Evolutionary conservation across 2,329 filamentous ascomycete species (phyloP).

Genomic region (Apiospora kogelbergensis): DNA sequence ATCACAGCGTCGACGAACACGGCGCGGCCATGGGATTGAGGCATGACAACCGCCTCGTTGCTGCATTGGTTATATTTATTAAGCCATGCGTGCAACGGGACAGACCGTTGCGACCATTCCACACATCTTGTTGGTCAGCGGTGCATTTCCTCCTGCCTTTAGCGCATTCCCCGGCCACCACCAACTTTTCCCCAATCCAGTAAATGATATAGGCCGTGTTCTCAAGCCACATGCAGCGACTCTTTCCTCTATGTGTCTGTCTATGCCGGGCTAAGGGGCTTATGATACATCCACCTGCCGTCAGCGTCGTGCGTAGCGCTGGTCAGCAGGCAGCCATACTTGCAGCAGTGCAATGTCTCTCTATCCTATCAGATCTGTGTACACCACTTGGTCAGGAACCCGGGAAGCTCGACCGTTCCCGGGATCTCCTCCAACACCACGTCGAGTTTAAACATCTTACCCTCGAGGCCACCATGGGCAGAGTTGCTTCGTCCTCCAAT

Average conservation of each 20-base stretch:
- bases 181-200: neutral
- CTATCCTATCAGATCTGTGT: constrained; percentile 63
- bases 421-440: constrained; percentile 78
- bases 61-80: neutral
- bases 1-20: too few species aligned
- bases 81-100: neutral
- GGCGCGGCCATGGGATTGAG: too few species aligned
- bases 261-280: too few species aligned
- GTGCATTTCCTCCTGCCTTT: neutral
- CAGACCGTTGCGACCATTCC: neutral
- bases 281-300: neutral
- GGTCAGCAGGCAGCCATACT: neutral
- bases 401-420: constrained; percentile 55
- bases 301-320: neutral
- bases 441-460: constrained; percentile 73
- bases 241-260: neutral
- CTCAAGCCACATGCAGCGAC: neutral
- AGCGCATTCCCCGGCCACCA: neutral
- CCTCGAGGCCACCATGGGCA: constrained; percentile 57
- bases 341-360: too few species aligned
- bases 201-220: neutral
- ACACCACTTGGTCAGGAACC: constrained; percentile 72
- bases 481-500: constrained; percentile 50
- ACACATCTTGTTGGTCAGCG: neutral
- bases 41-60: neutral